phyloP scores from a whole-genome alignment of 306 rosid species.

The Gillenia trifoliata region DNA sequence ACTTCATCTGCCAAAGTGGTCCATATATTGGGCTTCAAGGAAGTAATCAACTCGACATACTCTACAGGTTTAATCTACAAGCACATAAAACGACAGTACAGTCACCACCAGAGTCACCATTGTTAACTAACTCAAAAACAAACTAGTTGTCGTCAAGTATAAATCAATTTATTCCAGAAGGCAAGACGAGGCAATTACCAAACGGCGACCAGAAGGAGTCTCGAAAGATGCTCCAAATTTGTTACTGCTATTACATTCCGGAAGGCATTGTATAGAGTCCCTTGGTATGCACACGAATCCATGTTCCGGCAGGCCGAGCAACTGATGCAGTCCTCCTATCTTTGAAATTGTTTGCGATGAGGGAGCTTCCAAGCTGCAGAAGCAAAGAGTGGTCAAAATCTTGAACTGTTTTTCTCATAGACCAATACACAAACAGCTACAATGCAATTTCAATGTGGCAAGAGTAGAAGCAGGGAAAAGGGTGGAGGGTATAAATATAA shows the following conservation, averaged over 20 bases:
- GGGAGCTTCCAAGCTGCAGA: conserved; percentile 71
- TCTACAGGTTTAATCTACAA: conserved; percentile 77
- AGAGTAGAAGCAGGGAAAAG: not conserved
- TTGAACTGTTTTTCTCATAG: not conserved
- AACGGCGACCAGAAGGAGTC: conserved; percentile 77
- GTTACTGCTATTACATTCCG: conserved; percentile 48
- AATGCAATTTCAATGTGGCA: not conserved
- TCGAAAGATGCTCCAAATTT: conserved; percentile 79
- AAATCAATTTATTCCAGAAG: conserved; percentile 14
- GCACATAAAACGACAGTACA: not conserved
- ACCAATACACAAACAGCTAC: conserved; percentile 14
- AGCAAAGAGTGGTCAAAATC: not conserved
- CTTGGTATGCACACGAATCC: conserved; percentile 65
- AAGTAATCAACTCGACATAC: conserved; percentile 66
- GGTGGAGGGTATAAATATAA: not conserved
- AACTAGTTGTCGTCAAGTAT: not conserved
- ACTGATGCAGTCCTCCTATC: conserved; percentile 70
- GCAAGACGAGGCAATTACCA: conserved; percentile 42
- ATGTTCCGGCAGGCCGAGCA: conserved; percentile 58
- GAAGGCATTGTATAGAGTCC: conserved; percentile 74
- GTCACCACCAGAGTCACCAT: not conserved
- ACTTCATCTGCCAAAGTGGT: conserved; percentile 89
- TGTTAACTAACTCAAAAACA: not conserved
- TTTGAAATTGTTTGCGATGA: conserved; percentile 52
- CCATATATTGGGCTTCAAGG: conserved; percentile 79